Evolutionary conservation across 768 basidiomycete genomes (phyloP).

Genomic region (Leccinum ochraceum): DNA sequence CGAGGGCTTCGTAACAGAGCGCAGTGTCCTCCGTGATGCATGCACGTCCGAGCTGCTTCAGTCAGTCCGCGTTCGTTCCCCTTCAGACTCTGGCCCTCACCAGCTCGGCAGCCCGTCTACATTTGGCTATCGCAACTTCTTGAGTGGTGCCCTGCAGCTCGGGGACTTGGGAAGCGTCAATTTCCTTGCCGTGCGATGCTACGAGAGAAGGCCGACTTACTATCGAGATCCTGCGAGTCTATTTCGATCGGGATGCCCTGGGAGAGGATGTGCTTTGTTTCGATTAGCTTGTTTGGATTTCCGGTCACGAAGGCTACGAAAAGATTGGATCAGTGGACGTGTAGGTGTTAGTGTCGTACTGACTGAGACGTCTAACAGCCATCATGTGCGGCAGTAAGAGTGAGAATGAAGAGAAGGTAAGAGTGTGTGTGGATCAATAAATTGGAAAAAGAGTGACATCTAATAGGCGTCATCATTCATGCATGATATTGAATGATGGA

Average conservation of each 20-base stretch:
- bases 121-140: conserved; percentile 89
- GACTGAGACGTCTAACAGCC: conserved; percentile 26
- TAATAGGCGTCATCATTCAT: too few relatives aligned
- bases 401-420: neutral
- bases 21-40: conserved; percentile 94
- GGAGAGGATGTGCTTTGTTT: conserved; percentile 82
- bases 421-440: too few relatives aligned
- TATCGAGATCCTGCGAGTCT: conserved; percentile 78
- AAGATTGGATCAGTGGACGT: conserved; percentile 11
- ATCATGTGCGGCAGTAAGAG: conserved; percentile 13
- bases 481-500: too few relatives aligned
- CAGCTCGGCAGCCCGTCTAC: conserved; percentile 78
- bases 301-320: conserved; percentile 88
- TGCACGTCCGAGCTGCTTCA: conserved; percentile 46
- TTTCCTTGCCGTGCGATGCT: neutral
- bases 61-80: neutral
- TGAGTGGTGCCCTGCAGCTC: conserved; percentile 93
- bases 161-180: conserved; percentile 57
- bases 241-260: conserved; percentile 69
- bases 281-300: conserved; percentile 88
- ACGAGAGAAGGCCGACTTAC: conserved; percentile 44
- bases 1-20: conserved; percentile 84
- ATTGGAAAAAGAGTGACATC: too few relatives aligned
- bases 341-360: neutral
- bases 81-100: conserved; percentile 39